Percentiles rank a stretch among this genome's conserved stretches.
These are phyloP conservation scores for Fusarium coicis DNA, from an alignment of 2,329 filamentous ascomycete genomes.

Conservation along the genomic window DNA sequence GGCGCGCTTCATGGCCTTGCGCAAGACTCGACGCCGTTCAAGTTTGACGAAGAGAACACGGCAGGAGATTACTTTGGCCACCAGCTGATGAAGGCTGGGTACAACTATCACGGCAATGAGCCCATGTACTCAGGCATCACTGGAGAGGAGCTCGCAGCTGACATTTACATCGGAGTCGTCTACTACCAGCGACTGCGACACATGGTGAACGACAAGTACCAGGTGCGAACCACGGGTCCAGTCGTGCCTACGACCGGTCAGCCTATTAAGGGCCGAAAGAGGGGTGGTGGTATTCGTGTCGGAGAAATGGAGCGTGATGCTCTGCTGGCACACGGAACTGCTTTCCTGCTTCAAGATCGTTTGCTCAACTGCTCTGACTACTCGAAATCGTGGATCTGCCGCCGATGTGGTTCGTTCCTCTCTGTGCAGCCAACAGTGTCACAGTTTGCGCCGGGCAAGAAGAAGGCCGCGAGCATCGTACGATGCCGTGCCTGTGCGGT, in stretches of 20 bases:
- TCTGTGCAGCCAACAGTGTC: slow-evolving; percentile 84
- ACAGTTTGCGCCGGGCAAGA: slow-evolving; percentile 69
- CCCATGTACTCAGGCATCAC: slow-evolving; percentile 99
- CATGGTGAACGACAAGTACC: slow-evolving; percentile 99
- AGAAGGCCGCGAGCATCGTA: slow-evolving; percentile 74
- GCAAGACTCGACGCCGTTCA: slow-evolving; percentile 95
- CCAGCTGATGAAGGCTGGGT: slow-evolving; percentile 93
- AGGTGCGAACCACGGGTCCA: slow-evolving; percentile 94
- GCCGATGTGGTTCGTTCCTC: slow-evolving; percentile 88
- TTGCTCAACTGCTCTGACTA: slow-evolving; percentile 98
- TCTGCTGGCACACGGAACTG: slow-evolving; percentile 92
- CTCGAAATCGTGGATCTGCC: slow-evolving; percentile 88
- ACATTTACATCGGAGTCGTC: slow-evolving; percentile 96
- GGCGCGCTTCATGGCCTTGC: slow-evolving; percentile 95
- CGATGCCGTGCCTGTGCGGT: slow-evolving; percentile 83
- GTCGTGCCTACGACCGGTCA: slow-evolving; percentile 92
- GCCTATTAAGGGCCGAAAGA: slow-evolving; percentile 95
- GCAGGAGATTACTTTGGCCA: slow-evolving; percentile 96
- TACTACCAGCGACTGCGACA: slow-evolving; percentile 98
- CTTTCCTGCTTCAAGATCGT: slow-evolving; percentile 93
- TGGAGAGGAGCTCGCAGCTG: slow-evolving; percentile 89
- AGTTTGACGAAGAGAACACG: slow-evolving; percentile 91
- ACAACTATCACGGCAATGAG: slow-evolving; percentile 98
- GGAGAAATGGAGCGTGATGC: slow-evolving; percentile 99
- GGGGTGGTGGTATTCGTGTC: slow-evolving; percentile 97